Conservation (phyloP, 1,284 basidiomycete species). For the Ceratobasidium papillatum region DNA sequence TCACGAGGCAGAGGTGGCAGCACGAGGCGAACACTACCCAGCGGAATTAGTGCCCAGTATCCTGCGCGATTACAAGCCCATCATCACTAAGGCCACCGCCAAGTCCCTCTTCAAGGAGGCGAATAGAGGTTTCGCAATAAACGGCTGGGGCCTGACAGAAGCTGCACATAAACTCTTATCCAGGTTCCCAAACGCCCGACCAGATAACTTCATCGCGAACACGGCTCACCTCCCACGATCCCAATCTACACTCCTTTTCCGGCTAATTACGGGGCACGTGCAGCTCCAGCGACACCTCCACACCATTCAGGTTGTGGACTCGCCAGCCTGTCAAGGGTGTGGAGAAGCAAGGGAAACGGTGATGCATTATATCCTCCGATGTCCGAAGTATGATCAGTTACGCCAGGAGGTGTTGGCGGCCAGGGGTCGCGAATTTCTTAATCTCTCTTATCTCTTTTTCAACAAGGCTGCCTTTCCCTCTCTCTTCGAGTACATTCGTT, state of each 20-base stretch:
- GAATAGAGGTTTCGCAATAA: not conserved
- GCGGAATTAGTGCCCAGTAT: not conserved
- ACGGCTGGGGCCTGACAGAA: not conserved
- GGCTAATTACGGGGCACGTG: conserved; percentile 3
- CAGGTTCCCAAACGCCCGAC: not conserved
- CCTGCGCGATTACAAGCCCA: conserved; percentile 40
- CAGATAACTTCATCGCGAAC: not conserved
- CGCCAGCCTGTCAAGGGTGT: not conserved
- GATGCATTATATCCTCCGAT: not conserved
- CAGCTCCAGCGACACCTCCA: conserved; percentile 4
- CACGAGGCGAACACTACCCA: not conserved
- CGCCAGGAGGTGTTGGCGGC: not conserved
- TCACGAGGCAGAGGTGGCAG: not conserved
- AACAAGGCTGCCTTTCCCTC: not conserved
- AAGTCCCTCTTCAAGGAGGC: too few species aligned
- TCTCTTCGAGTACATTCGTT: not conserved
- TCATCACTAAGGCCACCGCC: too few species aligned
- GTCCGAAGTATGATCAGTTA: not conserved
- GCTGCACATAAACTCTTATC: not conserved
- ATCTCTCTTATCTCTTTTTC: not conserved
- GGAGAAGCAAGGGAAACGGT: not conserved
- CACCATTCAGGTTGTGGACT: not conserved
- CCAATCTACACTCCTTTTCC: not conserved
- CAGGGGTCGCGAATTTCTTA: not conserved
- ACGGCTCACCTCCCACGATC: not conserved